Base-by-base conservation (phyloP, 2,329 filamentous ascomycete species). In the Pestalotiopsis sp. region DNA sequence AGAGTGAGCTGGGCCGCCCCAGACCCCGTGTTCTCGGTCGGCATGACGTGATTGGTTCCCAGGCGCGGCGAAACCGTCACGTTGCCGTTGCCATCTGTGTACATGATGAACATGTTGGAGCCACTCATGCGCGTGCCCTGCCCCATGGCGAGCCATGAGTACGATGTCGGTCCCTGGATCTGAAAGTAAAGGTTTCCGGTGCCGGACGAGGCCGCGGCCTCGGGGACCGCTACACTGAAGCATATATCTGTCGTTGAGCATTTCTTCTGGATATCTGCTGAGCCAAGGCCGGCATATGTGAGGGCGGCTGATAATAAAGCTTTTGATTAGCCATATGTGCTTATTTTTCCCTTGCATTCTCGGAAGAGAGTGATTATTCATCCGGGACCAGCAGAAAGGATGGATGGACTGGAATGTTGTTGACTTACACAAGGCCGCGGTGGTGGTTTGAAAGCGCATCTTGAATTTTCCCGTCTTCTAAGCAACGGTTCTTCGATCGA, bases 71-170 rank as follows among this genome's bases (percentile, higher is more conserved):
- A 91, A 66, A 91, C 75, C 1, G 90, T 92, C 27, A 91, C 83
- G 74, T 91, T 91, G 70, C 86, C 85, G 3, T 73, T 71, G 69
- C 87, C 87, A 71, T 89, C 83, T 60, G 86, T 79, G 77, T 92
- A 92, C 72, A 91, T 82, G 74, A 92, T 71, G 75, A 92, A 91
- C 68, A 91, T 90, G 75, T 89, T 86, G 64, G 89, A 77, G 40
- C 83, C 86, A 14, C 76, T 56, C 90, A 92, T 92, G 57, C 71
- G 69, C 0, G 74, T 72, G 60, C 90, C 90, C 40, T 86, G 87
- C 38, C 87, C 90, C 20, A 91, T 80, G 9, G 82, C 86, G 17
- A 90, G 83, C 90, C 90, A 92, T 69, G 77, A 73, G 75, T 86
- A 86, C 5, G 79, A 80, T 2, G 82, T 81, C 1, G 87, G 86